Conservation (phyloP, 2,329 filamentous ascomycete genomes). For the Dactylellina leptospora region DNA sequence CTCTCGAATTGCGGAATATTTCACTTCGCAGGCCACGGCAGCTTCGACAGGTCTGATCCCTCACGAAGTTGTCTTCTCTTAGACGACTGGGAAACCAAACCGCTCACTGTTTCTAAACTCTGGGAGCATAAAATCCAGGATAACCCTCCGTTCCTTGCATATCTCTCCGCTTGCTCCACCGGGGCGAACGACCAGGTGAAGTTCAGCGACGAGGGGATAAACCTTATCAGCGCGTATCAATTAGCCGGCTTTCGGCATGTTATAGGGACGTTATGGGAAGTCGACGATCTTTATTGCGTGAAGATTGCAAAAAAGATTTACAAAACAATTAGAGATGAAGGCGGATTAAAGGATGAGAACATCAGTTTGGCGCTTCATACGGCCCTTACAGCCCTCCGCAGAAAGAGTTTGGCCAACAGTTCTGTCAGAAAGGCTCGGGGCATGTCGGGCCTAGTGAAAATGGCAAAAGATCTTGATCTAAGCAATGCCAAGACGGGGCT, state of each 20-base stretch:
- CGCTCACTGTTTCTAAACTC: conserved; percentile 13
- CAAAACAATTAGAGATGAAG: conserved; percentile 2
- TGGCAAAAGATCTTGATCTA: neutral
- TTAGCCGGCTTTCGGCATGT: conserved; percentile 25
- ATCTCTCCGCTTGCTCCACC: conserved; percentile 41
- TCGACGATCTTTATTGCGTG: conserved; percentile 55
- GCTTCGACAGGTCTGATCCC: conserved; percentile 57
- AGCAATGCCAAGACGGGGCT: neutral
- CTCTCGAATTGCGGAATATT: conserved; percentile 59
- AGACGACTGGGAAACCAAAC: conserved; percentile 15
- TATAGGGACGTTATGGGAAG: conserved; percentile 62
- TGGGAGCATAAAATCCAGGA: conserved; percentile 20
- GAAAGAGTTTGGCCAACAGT: neutral
- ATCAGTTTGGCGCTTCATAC: conserved; percentile 15
- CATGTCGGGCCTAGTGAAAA: neutral
- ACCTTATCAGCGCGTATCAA: conserved; percentile 19
- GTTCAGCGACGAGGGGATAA: conserved; percentile 27
- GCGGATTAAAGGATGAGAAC: neutral
- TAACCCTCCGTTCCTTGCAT: conserved; percentile 29
- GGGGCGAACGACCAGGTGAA: conserved; percentile 7
- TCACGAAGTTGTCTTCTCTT: conserved; percentile 58
- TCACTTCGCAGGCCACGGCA: conserved; percentile 63
- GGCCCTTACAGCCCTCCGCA: neutral
- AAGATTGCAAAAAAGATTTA: conserved; percentile 54
- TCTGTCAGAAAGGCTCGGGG: neutral